Evolutionary conservation across 1,284 basidiomycete genomes (phyloP), one percentile per base, ranked within the genome.

Genomic region (Heterobasidion occidentale): DNA sequence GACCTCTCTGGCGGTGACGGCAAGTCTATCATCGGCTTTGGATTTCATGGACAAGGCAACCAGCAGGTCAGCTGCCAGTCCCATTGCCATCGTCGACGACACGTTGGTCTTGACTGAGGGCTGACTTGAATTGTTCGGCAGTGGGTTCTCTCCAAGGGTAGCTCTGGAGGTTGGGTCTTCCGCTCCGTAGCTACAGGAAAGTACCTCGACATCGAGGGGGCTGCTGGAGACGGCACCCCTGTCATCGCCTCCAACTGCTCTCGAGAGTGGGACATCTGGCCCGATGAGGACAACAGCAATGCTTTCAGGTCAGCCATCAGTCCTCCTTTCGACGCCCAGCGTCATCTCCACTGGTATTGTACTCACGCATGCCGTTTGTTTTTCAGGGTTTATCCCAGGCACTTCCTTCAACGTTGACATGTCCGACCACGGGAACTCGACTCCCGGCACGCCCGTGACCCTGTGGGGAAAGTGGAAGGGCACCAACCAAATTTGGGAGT

Each of bases 1-100:
- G 83, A 84, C 62, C 71, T 84, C 45, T 81, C 79, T n/a, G 80
- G 76, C 0, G 67, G 53, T 5, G 79, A 84, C 63, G 69, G 77
- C 52, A 64, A 52, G 36, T 72, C 76, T 48, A 68, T 84, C 59
- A 78, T 78, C 46, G 83, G 83, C 3, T 82, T 67, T 58, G 64
- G 68, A 3, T 63, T 62, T 47, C 73, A 80, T 59, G 67, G 67
- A 1, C 74, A 74, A 1, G 62, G 66, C 7, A 84, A 83, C 60
- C 82, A 84, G 61, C 67, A 71, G 68, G 81, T 80, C 58, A 17
- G 68, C 17, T 17, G 9, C 3, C 9, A 27, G 53, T 17, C 51
- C 34, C 14, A 36, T 53, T 17, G 27, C 51, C 48, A 9, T 20
- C 53, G 20, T 44, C 12, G 46, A 36, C 34, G 7, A 42, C n/a